Evolutionary conservation across 2,329 filamentous ascomycete species (phyloP).

Genomic region (Verticillium alfalfae): DNA sequence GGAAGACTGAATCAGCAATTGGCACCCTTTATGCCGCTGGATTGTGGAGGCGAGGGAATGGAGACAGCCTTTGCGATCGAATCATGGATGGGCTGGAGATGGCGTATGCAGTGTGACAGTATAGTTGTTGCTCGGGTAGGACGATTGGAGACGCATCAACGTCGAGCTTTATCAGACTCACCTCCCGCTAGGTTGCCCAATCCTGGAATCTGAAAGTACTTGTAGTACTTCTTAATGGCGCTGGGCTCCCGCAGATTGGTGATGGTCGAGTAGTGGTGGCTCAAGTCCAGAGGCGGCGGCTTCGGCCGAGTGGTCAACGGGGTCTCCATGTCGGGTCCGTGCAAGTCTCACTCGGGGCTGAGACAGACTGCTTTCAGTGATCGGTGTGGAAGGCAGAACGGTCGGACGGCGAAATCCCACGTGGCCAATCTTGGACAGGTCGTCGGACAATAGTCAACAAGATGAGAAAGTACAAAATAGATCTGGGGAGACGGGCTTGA

Average conservation of each 20-base stretch:
- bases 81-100: background rate
- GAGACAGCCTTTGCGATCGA: background rate
- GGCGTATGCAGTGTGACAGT: background rate
- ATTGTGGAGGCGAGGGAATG: background rate
- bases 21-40: background rate
- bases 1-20: background rate
- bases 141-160: background rate
- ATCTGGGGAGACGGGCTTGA: background rate
- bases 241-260: constrained; percentile 62
- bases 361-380: background rate
- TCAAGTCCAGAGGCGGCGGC: constrained; percentile 61
- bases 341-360: background rate
- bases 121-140: background rate
- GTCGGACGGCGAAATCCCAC: background rate
- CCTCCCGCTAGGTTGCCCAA: constrained; percentile 59
- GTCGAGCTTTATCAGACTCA: constrained; percentile 25
- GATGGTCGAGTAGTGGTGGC: constrained; percentile 69
- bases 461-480: background rate
- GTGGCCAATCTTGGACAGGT: background rate
- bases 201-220: constrained; percentile 67
- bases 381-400: background rate
- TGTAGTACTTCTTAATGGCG: constrained; percentile 76
- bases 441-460: background rate
- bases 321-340: background rate
- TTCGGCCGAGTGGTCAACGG: background rate